Percentiles rank a stretch among this genome's conserved stretches.
phyloP scores from a whole-genome alignment of 2,329 filamentous ascomycete genomes.

The Paecilomyces niveus region DNA sequence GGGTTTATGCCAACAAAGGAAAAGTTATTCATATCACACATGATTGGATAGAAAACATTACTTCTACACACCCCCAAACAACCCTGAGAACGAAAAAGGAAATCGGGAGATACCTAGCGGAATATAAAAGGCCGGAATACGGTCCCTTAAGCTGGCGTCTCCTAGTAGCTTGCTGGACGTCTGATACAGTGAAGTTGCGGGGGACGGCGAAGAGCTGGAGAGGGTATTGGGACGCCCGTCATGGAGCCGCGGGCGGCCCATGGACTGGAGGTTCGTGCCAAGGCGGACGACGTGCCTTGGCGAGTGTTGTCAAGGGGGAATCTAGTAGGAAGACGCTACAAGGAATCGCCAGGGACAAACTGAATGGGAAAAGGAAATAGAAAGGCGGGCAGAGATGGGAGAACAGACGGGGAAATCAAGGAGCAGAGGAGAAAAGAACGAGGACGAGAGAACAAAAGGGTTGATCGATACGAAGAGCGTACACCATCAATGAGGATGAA shows the following conservation, averaged over 20 bases:
- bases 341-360: neutral
- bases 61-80: neutral
- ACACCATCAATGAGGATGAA: neutral
- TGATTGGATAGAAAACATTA: neutral
- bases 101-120: slow-evolving; percentile 17
- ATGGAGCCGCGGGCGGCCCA: neutral
- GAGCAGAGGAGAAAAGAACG: neutral
- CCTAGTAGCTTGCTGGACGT: neutral
- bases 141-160: slow-evolving; percentile 17
- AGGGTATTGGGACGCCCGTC: neutral
- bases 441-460: neutral
- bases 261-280: slow-evolving; percentile 1
- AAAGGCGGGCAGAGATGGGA: too few species aligned
- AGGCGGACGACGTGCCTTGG: slow-evolving; percentile 2
- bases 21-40: neutral
- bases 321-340: neutral
- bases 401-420: neutral
- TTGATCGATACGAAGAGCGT: neutral
- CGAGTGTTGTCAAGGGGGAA: slow-evolving; percentile 9
- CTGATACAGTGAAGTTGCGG: neutral
- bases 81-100: neutral
- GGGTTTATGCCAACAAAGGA: neutral
- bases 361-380: neutral
- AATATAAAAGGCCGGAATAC: slow-evolving; percentile 23
- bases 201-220: neutral